These are phyloP conservation scores for Porphyrellus sp. DNA, from an alignment of 1,284 basidiomycete genomes.

Conservation along the genomic window DNA sequence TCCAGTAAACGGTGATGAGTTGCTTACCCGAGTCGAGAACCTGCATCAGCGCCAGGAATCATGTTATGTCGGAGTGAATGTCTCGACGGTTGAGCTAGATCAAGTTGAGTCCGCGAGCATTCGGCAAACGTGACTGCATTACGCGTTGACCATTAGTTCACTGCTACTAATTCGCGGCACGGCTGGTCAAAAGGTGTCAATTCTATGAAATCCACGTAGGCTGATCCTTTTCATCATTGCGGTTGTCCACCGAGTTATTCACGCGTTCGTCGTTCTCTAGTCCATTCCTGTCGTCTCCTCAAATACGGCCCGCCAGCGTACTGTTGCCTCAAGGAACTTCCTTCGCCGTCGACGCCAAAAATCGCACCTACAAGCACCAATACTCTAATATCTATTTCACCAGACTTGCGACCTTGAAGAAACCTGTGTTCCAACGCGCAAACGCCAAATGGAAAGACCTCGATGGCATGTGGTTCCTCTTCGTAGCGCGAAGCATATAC, in stretches of 20 bases:
- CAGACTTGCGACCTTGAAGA: constrained; percentile 63
- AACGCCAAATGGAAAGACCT: constrained; percentile 63
- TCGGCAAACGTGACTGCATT: no score
- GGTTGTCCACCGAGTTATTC: neutral
- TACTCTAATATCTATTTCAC: constrained; percentile 94
- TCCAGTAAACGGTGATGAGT: no score
- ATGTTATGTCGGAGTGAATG: no score
- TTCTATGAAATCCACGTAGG: neutral
- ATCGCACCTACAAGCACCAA: constrained; percentile 80
- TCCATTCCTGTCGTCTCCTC: neutral
- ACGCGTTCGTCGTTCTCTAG: neutral
- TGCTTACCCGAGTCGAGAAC: no score
- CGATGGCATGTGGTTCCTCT: constrained; percentile 17
- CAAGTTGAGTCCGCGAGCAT: no score
- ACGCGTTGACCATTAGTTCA: no score
- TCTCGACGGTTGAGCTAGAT: no score
- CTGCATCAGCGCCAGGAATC: no score
- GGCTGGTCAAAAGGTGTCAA: no score
- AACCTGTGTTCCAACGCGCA: constrained; percentile 64
- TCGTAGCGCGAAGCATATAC: neutral
- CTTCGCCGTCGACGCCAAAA: constrained; percentile 51
- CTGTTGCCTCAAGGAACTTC: constrained; percentile 46
- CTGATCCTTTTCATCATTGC: neutral
- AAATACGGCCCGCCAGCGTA: constrained; percentile 23
- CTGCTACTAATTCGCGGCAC: no score